Base-by-base conservation (phyloP, 768 basidiomycete species). In the Kwoniella sp. region DNA sequence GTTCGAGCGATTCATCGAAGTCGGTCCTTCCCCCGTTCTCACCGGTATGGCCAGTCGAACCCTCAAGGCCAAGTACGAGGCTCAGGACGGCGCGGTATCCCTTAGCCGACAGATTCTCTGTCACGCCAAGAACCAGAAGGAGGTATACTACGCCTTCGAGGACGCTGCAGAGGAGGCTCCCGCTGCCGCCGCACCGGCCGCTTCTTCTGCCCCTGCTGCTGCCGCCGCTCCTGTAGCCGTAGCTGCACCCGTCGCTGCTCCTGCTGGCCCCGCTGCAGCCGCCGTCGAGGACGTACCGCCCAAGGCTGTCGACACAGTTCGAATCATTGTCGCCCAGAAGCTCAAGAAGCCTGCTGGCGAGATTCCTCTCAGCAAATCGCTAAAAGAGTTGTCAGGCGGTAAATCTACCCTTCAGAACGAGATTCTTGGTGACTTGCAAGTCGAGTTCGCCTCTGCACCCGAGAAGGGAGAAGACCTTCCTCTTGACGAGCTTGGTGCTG, bases 341-440 rank as follows among this genome's bases (percentile, higher is more conserved):
- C 83, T 99, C 76, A 99, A 99, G 88, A 99, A 99, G 85, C 86
- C 85, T 61, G 85, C 93, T 29, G 86, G 89, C 55, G 96, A 98
- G 74, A 84, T 98, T 61, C 91, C 93, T 4, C 83, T 93, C 7
- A 86, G 87, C 66, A 99, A 99, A 82, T 90, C 93, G 0, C 93
- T 99, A 85, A 98, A 99, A 82, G 96, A 99, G 74, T 89, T 99
- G 61, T 94, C 96, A 52, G 93, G 93, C 29, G 96, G 96, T 70
- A 99, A 99, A 82, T 98, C 95, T 20, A 99, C 96, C 0, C 84
- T 99, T 65, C 96, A 98, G 82, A 99, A 99, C 80, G 96, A 99
- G 81, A 97, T 99, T 67, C 84, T 99, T 50, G 96, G 96, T 53
- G 96, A 98, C 78, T 85, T 99, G 41, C 93, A 96, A 77, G 87